Evolutionary conservation across 768 basidiomycete species (phyloP).

Genomic region (Suillus variegatus): DNA sequence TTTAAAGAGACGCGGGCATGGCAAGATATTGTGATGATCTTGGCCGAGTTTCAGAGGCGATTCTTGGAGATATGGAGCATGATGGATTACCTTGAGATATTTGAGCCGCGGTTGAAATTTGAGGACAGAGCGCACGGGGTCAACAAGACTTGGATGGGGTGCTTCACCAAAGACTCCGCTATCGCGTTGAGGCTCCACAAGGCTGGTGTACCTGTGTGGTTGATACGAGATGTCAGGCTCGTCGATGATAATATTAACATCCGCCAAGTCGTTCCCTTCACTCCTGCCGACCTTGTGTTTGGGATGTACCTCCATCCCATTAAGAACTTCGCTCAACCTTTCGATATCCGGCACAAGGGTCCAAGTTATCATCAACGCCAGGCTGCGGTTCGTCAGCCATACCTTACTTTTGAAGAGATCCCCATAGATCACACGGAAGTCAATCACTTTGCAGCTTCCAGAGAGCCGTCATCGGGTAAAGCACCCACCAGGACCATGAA

Average conservation of each 20-base stretch:
- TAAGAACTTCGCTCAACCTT: background rate
- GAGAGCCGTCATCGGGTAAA: background rate
- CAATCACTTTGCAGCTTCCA: background rate
- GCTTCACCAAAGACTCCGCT: background rate
- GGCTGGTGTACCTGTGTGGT: slow-evolving; percentile 5
- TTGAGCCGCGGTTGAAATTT: background rate
- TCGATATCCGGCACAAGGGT: background rate
- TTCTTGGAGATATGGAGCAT: background rate
- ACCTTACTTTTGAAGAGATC: background rate
- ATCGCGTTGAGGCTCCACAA: background rate
- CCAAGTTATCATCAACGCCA: background rate
- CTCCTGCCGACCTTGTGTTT: background rate
- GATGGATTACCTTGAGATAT: background rate
- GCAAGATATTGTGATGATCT: background rate
- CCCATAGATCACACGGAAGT: background rate
- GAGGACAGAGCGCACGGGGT: background rate
- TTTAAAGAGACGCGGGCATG: background rate
- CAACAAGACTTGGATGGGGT: slow-evolving; percentile 5
- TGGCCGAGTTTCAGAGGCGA: background rate
- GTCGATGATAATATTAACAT: background rate
- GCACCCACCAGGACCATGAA: background rate
- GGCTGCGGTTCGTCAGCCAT: background rate
- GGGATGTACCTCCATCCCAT: background rate
- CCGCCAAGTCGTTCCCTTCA: background rate
- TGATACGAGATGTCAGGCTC: background rate